Base-by-base conservation (phyloP, 495 filamentous ascomycete genomes). In the Physcia stellaris region DNA sequence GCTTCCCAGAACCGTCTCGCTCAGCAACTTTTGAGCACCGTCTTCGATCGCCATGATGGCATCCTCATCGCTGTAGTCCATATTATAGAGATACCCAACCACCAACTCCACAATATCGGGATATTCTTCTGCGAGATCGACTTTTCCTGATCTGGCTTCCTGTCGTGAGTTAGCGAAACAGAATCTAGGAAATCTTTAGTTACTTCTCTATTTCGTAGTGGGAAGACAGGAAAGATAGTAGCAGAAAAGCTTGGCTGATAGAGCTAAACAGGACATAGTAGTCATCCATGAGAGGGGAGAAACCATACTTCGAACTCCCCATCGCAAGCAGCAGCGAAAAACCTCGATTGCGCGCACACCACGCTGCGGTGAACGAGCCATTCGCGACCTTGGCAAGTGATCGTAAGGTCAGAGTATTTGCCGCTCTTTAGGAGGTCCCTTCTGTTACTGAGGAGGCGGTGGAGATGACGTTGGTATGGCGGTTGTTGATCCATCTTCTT, bases 341-440 rank as follows among this genome's bases (percentile, higher is more conserved):
- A 60, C 15, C 52, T 46, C 1, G 60, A 68, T 35, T 59, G 22
- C 20, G 35, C 9, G 6, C 22, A 37, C 1, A 37, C 38, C 11
- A 66, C 43, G 6, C 51, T 36, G 11, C 52, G 47, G 44, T 68
- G 63, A 10, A 61, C 58, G 10, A 56, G 49, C 45, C 59, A 63
- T 31, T 49, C 35, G 16, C 53, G 48, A 6, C 48, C 47, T 3
- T 40, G 34, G 27, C 56, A 61, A n/a, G 23, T 40, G 29, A 69
- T 54, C 6, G 43, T 56, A 24, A 68, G 37, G 43, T 66, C 61
- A 15, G 59, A 51, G 43, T 59, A 62, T 22, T 57, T 41, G n/a
- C 20, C 42, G 10, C n/a, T n/a, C n/a, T n/a, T n/a, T n/a, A n/a
- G n/a, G n/a, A n/a, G n/a, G n/a, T n/a, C n/a, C n/a, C n/a, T n/a